phyloP scores from a whole-genome alignment of 2,329 filamentous ascomycete genomes.

The Fusarium subtropicale region DNA sequence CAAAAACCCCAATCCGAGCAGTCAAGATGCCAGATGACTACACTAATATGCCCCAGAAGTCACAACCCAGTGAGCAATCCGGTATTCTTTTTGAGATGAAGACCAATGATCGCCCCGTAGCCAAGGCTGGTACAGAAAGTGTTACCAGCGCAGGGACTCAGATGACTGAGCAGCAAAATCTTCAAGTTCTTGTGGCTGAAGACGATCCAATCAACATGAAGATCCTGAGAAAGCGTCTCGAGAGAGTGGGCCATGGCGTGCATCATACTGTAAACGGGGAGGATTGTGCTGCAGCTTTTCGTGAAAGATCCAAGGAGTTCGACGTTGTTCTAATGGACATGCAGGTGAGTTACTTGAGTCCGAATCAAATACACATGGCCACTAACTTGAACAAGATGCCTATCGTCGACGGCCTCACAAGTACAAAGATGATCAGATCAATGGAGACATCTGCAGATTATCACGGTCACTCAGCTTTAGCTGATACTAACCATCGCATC shows the following conservation, averaged over 20 bases:
- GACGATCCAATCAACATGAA: slow-evolving; percentile 90
- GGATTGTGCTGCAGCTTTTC: slow-evolving; percentile 80
- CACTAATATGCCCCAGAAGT: slow-evolving; percentile 47
- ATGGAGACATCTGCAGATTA: slow-evolving; percentile 69
- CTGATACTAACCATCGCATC: slow-evolving; percentile 71
- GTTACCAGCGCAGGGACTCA: slow-evolving; percentile 40
- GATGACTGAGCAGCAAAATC: slow-evolving; percentile 40
- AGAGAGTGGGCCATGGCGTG: slow-evolving; percentile 79
- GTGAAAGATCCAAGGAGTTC: slow-evolving; percentile 70
- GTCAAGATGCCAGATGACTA: slow-evolving; percentile 64
- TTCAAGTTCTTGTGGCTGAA: slow-evolving; percentile 82
- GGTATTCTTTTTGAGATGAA: slow-evolving; percentile 56
- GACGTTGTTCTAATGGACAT: slow-evolving; percentile 93
- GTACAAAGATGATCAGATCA: slow-evolving; percentile 84
- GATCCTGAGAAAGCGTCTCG: slow-evolving; percentile 81
- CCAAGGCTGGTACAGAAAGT: slow-evolving; percentile 39
- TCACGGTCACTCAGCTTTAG: slow-evolving; percentile 67
- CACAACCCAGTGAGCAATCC: slow-evolving; percentile 50
- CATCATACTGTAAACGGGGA: slow-evolving; percentile 83
- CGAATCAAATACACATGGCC: background rate
- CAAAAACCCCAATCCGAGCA: slow-evolving; percentile 59
- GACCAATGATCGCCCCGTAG: slow-evolving; percentile 19
- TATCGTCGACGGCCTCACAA: slow-evolving; percentile 85
- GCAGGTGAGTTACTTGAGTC: slow-evolving; percentile 70
- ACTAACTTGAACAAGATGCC: slow-evolving; percentile 75